phyloP scores from a whole-genome alignment of 208 protist species.

The Acanthamoeba lenticulata region DNA sequence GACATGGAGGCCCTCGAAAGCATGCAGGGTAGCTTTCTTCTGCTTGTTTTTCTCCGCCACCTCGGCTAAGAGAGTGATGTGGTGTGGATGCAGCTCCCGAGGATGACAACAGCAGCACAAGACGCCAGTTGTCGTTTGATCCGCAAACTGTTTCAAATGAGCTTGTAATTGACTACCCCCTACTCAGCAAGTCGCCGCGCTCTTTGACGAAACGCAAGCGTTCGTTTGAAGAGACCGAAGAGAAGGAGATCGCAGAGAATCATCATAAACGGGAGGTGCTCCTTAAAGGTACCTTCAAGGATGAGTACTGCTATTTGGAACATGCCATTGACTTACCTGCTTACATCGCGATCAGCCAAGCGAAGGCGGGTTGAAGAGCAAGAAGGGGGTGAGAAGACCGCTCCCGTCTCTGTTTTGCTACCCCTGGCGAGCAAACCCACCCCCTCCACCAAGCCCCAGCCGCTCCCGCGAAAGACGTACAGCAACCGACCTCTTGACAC shows the following conservation, averaged over 20 bases:
- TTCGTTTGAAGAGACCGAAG: slow-evolving; percentile 45
- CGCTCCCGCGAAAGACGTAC: not conserved
- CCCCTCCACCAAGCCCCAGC: not conserved
- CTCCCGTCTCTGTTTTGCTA: not conserved
- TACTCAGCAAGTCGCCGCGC: not conserved
- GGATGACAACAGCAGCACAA: not conserved
- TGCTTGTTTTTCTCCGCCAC: not conserved
- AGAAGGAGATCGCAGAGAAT: slow-evolving; percentile 40
- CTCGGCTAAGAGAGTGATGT: not conserved
- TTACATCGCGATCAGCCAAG: too few relatives aligned
- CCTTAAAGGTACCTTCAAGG: not conserved
- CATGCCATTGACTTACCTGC: too few relatives aligned
- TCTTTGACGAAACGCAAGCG: not conserved
- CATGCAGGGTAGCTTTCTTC: not conserved
- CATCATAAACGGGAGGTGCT: not conserved
- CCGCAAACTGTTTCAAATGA: not conserved
- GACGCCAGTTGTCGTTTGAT: slow-evolving; percentile 10
- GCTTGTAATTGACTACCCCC: slow-evolving; percentile 17
- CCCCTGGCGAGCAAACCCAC: not conserved
- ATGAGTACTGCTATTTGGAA: not conserved
- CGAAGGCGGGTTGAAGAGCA: slow-evolving; percentile 37
- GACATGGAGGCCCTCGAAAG: slow-evolving; percentile 27
- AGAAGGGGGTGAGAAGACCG: slow-evolving; percentile 53
- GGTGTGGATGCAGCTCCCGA: not conserved
- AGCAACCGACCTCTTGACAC: slow-evolving; percentile 26